Conservation (phyloP, 352 stramenopile genomes). For the Thalassiosira oceanica region DNA sequence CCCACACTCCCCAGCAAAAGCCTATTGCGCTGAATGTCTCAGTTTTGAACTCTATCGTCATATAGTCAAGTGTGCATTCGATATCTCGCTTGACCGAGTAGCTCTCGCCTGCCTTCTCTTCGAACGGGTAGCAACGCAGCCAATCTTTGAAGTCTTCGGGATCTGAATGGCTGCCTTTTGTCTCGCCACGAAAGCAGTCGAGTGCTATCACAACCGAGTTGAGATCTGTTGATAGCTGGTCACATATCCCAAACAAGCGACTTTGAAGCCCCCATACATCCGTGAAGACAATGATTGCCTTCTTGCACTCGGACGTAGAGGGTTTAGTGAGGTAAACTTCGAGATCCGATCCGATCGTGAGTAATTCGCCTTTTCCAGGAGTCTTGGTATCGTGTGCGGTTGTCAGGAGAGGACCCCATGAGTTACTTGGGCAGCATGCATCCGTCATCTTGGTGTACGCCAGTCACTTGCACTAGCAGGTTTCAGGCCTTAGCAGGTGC, state of each 20-base stretch:
- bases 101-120: not conserved
- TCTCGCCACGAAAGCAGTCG: constrained; percentile 33
- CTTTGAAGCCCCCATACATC: constrained; percentile 35
- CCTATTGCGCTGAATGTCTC: constrained; percentile 21
- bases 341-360: too few relatives aligned
- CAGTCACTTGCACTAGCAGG: too few relatives aligned
- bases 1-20: constrained; percentile 60
- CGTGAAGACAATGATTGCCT: constrained; percentile 32
- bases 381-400: too few relatives aligned
- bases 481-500: too few relatives aligned
- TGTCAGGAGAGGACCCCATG: too few relatives aligned
- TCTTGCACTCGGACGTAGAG: too few relatives aligned
- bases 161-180: constrained; percentile 27
- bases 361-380: too few relatives aligned
- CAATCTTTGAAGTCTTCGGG: constrained; percentile 24
- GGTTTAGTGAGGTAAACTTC: too few relatives aligned
- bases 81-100: constrained; percentile 27
- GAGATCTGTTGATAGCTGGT: constrained; percentile 23
- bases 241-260: constrained; percentile 30
- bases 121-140: constrained; percentile 14
- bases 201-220: constrained; percentile 15
- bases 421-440: too few relatives aligned
- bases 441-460: too few relatives aligned
- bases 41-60: constrained; percentile 6
- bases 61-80: constrained; percentile 10